Conservation (phyloP, 345 rosid genomes). For the Syzygium aqueum region DNA sequence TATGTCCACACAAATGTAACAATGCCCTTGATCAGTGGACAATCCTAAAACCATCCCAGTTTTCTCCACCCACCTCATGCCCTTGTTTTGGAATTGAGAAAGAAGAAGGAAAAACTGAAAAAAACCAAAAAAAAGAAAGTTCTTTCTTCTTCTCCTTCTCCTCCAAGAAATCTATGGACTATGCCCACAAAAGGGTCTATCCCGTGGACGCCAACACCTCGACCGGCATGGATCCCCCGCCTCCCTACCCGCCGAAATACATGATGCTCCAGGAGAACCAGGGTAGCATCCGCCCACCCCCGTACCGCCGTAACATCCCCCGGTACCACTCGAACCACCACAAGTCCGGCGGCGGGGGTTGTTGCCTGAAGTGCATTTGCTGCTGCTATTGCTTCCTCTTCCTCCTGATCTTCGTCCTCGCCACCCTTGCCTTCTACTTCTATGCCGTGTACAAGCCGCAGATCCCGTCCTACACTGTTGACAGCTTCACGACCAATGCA, state of each 20-base stretch:
- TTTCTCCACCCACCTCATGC: background rate
- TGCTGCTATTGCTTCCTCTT: conserved; percentile 39
- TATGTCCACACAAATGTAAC: conserved; percentile 23
- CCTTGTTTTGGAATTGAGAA: background rate
- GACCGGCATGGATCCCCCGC: conserved; percentile 7
- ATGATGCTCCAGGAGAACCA: conserved; percentile 19
- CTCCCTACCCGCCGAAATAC: conserved; percentile 22
- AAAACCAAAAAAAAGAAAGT: background rate
- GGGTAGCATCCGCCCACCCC: conserved; percentile 21
- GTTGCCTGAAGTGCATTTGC: conserved; percentile 29
- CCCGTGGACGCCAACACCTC: conserved; percentile 6
- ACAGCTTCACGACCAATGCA: conserved; percentile 14
- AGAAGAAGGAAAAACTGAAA: background rate
- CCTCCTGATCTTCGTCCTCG: conserved; percentile 17
- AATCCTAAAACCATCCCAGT: background rate
- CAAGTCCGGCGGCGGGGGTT: background rate
- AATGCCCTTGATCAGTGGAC: conserved; percentile 19
- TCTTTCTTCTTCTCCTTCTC: background rate
- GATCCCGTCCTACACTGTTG: conserved; percentile 27
- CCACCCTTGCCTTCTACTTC: conserved; percentile 2
- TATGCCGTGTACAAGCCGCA: conserved; percentile 18
- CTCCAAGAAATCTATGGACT: conserved; percentile 11
- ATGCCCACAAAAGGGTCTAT: conserved; percentile 15
- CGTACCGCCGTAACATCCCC: conserved; percentile 28
- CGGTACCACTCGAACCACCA: conserved; percentile 12